A percentile compares a stretch with the other conserved stretches of the same genome.
Evolutionary conservation across 1,284 basidiomycete species (phyloP).

Genomic region (Papiliotrema flavescens): DNA sequence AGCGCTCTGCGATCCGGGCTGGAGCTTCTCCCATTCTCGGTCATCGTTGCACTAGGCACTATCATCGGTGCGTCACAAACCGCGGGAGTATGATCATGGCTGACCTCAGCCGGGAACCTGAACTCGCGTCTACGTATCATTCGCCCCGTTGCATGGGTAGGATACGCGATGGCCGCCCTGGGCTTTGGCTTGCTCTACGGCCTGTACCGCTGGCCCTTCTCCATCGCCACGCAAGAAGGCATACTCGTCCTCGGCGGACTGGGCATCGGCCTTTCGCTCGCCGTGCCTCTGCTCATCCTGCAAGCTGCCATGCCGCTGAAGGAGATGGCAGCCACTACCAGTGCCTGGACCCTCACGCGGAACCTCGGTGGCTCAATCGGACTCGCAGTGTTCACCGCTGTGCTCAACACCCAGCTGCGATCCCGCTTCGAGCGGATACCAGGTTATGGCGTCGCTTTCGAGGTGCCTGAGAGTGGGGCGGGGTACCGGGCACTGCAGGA

Average conservation of each 20-base stretch:
- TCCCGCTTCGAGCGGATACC: conserved; percentile 26
- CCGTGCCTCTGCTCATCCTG: conserved; percentile 27
- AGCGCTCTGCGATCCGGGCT: conserved; percentile 28
- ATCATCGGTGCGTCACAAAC: conserved; percentile 17
- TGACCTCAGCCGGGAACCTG: conserved; percentile 31
- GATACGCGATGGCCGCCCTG: conserved; percentile 29
- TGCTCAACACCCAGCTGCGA: conserved; percentile 34
- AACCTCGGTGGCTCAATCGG: conserved; percentile 29
- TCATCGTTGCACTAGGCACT: conserved; percentile 26
- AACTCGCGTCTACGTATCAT: conserved; percentile 37
- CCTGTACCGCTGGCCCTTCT: conserved; percentile 18
- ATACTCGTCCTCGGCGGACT: conserved; percentile 18
- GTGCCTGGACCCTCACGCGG: conserved; percentile 31
- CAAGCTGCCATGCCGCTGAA: conserved; percentile 44
- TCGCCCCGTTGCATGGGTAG: conserved; percentile 39
- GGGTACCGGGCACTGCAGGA: conserved; percentile 35
- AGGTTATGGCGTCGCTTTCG: conserved; percentile 36
- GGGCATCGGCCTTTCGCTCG: conserved; percentile 28
- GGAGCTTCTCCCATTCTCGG: conserved; percentile 33
- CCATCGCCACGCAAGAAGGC: conserved; percentile 27
- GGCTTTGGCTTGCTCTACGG: conserved; percentile 35
- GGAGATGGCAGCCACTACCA: conserved; percentile 44
- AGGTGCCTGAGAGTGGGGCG: conserved; percentile 22
- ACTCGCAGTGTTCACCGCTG: conserved; percentile 37
- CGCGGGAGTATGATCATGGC: background rate